Base-by-base conservation (phyloP, 1,284 basidiomycete species). In the Heterobasidion irregulare region DNA sequence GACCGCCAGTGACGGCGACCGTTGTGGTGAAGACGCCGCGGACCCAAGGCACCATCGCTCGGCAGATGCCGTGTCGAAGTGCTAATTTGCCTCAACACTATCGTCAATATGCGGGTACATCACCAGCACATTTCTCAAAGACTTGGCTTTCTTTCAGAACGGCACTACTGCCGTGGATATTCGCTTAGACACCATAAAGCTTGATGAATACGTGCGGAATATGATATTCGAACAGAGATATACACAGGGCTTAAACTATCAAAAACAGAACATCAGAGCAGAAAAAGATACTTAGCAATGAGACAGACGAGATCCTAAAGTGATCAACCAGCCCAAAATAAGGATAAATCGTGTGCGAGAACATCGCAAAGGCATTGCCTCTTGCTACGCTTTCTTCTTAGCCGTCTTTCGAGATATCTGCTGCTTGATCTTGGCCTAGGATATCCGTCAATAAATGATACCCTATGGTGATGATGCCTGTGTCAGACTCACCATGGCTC, bases 401-500 rank as follows among this genome's bases (percentile, higher is more conserved):
- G 53, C 55, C 10, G 53, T 26, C 53, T 58, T 64, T 56, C 56
- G 62, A 34, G 55, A 53, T 35, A 59, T 58, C 49, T 67, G 66
- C 52, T 64, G 61, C 55, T 62, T 65, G 47, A 67, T 66, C 54
- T 58, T 61, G 18, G 62, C 65, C 65, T 67, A 45, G 13, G n/a
- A 15, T 19, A 16, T 56, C 0, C 2, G 26, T 13, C 12, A 8
- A 32, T 3, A 38, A 26, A 35, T 53, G 53, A 6, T 16, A 47
- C 5, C 8, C 18, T 47, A 19, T 12, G 46, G 2, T 8, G 10
- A 47, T 9, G 15, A 47, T 19, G 18, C 10, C 10, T 13, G 10
- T 1, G 26, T 8, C 46, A 9, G 26, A 64, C 64, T 51, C 58
- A 77, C 76, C 66, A 77, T 75, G 0, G 76, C 78, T 52, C 72